Evolutionary conservation across 768 basidiomycete species (phyloP).

Genomic region (Phlebiopsis flavidoalba): DNA sequence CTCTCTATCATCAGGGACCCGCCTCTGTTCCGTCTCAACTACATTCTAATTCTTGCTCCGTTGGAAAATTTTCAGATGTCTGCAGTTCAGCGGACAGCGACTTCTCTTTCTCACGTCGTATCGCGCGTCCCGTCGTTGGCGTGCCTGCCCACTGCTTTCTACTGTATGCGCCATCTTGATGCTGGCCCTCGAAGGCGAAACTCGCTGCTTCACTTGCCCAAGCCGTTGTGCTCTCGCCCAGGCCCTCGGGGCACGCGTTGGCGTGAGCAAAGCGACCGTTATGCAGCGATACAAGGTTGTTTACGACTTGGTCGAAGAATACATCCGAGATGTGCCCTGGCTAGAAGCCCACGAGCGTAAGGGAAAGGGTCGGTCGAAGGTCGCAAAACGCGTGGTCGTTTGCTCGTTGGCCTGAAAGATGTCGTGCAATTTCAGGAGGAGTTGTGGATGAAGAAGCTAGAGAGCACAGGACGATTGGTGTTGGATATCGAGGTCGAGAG

Average conservation of each 20-base stretch:
- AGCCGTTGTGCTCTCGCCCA: slow-evolving; percentile 53
- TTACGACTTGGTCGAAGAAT: slow-evolving; percentile 53
- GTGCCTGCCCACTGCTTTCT: slow-evolving; percentile 35
- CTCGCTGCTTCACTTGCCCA: slow-evolving; percentile 45
- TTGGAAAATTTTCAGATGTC: slow-evolving; percentile 16
- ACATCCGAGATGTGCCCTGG: slow-evolving; percentile 71
- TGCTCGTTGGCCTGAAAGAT: slow-evolving; percentile 64
- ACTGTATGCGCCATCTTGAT: slow-evolving; percentile 68
- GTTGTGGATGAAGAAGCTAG: slow-evolving; percentile 42
- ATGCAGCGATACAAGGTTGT: slow-evolving; percentile 67
- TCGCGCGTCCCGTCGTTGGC: slow-evolving; percentile 27
- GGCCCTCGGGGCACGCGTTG: slow-evolving; percentile 46
- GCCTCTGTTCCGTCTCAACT: slow-evolving; percentile 16
- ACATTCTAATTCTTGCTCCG: slow-evolving; percentile 13
- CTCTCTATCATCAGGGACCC: slow-evolving; percentile 15
- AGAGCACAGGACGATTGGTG: slow-evolving; percentile 29
- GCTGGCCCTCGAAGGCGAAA: slow-evolving; percentile 68
- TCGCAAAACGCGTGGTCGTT: slow-evolving; percentile 60
- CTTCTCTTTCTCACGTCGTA: slow-evolving; percentile 17
- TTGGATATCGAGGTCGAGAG: slow-evolving; percentile 33
- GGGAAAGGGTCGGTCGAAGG: slow-evolving; percentile 48
- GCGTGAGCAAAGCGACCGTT: slow-evolving; percentile 47
- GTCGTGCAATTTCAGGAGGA: slow-evolving; percentile 65
- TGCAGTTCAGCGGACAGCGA: slow-evolving; percentile 16
- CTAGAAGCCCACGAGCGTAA: slow-evolving; percentile 48